Evolutionary conservation across 768 basidiomycete species (phyloP), one percentile per base, ranked within the genome.

Genomic region (Trametes coccinea): DNA sequence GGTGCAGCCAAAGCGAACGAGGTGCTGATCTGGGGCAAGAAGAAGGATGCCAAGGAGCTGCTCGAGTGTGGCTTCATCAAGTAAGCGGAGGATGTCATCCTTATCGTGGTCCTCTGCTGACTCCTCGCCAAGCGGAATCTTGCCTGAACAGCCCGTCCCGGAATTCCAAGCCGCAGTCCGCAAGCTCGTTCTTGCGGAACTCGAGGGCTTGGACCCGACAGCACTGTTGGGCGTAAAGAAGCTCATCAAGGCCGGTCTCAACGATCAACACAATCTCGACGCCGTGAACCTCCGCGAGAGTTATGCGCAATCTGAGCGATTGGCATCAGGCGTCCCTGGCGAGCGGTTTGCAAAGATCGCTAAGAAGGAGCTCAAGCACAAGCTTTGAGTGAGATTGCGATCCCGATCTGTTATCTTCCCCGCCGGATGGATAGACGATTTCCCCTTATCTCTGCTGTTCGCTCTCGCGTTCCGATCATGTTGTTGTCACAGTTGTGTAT

Each of bases 1-100:
- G 88, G 88, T 14, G 69, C 85, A 29, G 81, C 82, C 13, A 84
- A 82, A 65, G 88, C 89, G 30, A 90, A 89, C 52, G 89, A 91
- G 61, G 86, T 84, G 1, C 77, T 91, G 2, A 74, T 91, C 10
- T 85, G 85, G 75, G 89, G 87, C 46, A 85, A 85, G 73, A 89
- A 85, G 73, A 82, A 87, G 63, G 74, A 70, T 1, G 82, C 85
- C 0, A 76, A 83, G 62, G 85, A 88, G 44, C 75, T 91, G 0
- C 73, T 82, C 4, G 73, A 78, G 43, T 83, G 78, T 68, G 85
- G 88, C 13, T 90, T 90, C 68, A 72, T 88, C 64, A 90, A 88
- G 85, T 88, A 65, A 53, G 78, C 17, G 7, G 22, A 14, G 4
- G 4, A n/a, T 51, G 34, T 31, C 40, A 17, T 46, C 39, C 33